Evolutionary conservation across 257 asterid genomes (phyloP).

Genomic region (Solanum sejunctum): DNA sequence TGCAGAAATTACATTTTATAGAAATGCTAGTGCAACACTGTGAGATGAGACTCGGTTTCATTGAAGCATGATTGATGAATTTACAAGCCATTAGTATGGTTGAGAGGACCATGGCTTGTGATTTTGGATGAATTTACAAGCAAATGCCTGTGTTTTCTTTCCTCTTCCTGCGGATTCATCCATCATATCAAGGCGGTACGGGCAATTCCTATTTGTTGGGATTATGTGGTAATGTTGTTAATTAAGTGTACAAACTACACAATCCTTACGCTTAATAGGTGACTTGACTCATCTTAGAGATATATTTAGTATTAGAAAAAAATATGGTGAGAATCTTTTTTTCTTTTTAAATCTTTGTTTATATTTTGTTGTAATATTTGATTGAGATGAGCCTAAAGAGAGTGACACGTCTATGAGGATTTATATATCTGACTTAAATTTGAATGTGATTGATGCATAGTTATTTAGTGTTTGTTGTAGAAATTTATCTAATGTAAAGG

Average conservation of each 20-base stretch:
- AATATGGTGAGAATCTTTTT: not conserved
- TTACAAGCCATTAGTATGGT: not conserved
- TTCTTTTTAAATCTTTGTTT: not conserved
- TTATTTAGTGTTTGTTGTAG: not conserved
- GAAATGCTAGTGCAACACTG: not conserved
- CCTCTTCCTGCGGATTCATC: not conserved
- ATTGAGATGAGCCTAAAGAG: not conserved
- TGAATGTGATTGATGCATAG: not conserved
- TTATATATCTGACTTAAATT: not conserved
- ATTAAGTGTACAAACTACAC: not conserved
- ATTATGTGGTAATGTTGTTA: not conserved
- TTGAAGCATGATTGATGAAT: not conserved
- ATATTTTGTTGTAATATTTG: not conserved
- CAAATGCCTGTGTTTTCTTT: not conserved
- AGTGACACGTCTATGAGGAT: not conserved
- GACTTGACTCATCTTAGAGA: not conserved
- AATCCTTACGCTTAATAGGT: not conserved
- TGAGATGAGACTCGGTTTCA: not conserved
- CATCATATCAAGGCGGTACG: not conserved
- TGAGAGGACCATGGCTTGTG: not conserved
- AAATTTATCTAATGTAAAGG: not conserved
- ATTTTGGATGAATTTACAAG: not conserved
- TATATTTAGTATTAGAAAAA: not conserved
- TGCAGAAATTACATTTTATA: not conserved
- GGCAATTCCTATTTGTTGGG: not conserved